Conservation (phyloP, 177 flowering plant genomes). For the Tripterygium wilfordii region DNA sequence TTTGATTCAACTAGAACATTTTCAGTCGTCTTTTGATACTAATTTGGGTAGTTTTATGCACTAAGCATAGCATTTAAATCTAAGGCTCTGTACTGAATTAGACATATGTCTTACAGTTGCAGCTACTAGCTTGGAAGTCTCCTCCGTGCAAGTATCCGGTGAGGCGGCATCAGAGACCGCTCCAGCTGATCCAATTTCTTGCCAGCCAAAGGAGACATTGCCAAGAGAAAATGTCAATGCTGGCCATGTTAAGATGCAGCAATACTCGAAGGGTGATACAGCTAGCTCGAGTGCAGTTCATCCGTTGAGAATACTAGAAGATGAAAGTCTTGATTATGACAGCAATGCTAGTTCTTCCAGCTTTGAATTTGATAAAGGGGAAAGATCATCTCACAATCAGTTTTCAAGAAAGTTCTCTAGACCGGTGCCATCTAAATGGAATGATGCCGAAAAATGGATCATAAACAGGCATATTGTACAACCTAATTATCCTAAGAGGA, state of each 20-base stretch:
- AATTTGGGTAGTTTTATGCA: background rate
- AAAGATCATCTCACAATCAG: conserved; percentile 44
- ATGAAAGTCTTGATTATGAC: conserved; percentile 82
- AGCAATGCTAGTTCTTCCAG: conserved; percentile 94
- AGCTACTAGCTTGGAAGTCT: conserved; percentile 27
- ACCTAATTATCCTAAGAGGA: conserved; percentile 35
- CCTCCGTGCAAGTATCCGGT: conserved; percentile 9
- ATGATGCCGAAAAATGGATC: conserved; percentile 97
- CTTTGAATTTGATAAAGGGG: conserved; percentile 90
- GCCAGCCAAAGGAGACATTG: conserved; percentile 20
- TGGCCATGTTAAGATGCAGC: conserved; percentile 28
- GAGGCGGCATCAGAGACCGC: conserved; percentile 10
- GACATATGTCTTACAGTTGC: conserved; percentile 12
- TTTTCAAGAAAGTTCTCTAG: conserved; percentile 43
- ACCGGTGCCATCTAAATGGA: conserved; percentile 85
- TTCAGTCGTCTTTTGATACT: no score
- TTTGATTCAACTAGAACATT: no score
- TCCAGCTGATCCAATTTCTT: conserved; percentile 16
- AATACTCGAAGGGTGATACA: conserved; percentile 24
- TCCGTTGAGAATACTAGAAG: conserved; percentile 48
- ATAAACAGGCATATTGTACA: conserved; percentile 47
- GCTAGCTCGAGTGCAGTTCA: conserved; percentile 51
- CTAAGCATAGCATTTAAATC: background rate
- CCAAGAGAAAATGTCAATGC: conserved; percentile 23
- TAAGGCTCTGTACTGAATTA: background rate